These are phyloP conservation scores for Flaveria floridana DNA, from an alignment of 140 eudicot species.

Conservation along the genomic window DNA sequence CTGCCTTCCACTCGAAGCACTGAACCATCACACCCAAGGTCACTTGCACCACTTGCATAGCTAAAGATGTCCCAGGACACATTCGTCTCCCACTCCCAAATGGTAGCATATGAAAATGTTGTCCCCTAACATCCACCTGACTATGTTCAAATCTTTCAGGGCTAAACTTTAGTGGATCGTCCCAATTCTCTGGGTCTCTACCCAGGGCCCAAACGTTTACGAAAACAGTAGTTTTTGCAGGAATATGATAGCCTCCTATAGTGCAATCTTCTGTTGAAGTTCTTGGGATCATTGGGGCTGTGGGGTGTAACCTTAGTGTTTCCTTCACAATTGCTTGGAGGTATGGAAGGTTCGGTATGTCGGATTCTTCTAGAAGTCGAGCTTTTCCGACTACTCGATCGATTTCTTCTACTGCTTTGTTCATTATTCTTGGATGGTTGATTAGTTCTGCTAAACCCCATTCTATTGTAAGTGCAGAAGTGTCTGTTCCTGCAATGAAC, in stretches of 20 bases:
- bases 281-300: constrained; percentile 46
- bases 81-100: constrained; percentile 76
- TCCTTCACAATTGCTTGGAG: constrained; percentile 48
- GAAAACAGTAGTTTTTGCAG: constrained; percentile 49
- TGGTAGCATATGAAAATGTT: constrained; percentile 60
- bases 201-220: constrained; percentile 63
- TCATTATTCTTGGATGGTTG: constrained; percentile 42
- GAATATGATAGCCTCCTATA: constrained; percentile 37
- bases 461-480: constrained; percentile 47
- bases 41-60: constrained; percentile 50
- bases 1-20: constrained; percentile 61
- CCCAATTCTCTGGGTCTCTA: constrained; percentile 53
- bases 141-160: constrained; percentile 53
- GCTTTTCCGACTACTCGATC: constrained; percentile 35
- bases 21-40: constrained; percentile 62
- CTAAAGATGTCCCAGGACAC: constrained; percentile 71
- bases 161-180: constrained; percentile 48
- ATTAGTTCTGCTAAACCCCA: constrained; percentile 51
- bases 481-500: constrained; percentile 50
- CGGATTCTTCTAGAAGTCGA: constrained; percentile 43
- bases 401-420: constrained; percentile 36
- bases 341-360: constrained; percentile 47
- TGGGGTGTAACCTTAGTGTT: constrained; percentile 44
- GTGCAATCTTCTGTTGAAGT: constrained; percentile 42
- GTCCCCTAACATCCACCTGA: constrained; percentile 66